Base-by-base conservation (phyloP, 257 asterid genomes). In the Ajuga chamaepitys region DNA sequence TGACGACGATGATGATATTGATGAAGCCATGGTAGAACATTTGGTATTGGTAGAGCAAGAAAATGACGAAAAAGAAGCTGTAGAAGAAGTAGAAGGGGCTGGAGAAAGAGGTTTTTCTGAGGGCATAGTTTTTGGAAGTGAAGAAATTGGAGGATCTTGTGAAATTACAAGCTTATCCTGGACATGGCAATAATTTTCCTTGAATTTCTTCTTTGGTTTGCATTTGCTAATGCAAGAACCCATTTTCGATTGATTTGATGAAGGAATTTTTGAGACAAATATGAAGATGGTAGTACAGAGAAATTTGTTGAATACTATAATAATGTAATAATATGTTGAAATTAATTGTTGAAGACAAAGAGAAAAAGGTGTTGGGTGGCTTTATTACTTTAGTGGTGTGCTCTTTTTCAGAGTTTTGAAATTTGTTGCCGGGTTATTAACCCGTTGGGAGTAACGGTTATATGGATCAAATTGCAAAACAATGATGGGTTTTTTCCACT, bases 221-320 rank as follows among this genome's bases (percentile, higher is more conserved):
- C 92, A 84, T 78, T 88, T 86, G 80, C 96, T 86, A 59, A 89
- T 77, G 90, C 96, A 89, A 77, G 90, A 78, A 18, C 96, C 96
- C 96, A 88, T 88, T 70, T 70, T 55, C 18, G n/a, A 30, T 21
- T 24, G 5, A 8, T 66, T 18, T 30, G 59, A 40, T 9, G 12
- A 7, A 28, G 56, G 34, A 3, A 6, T 35, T 34, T 58, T 34
- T n/a, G 61, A 58, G 22, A 32, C 52, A 48, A 54, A 63, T 50
- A 1, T 58, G 22, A 58, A 44, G 8, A 8, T 45, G 14, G 11
- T 58, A 40, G 20, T 38, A 11, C 12, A 10, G 10, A 12, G 4
- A 13, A 14, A n/a, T n/a, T 38, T 54, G 64, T 63, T 16, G 56
- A 42, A 48, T 51, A 32, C 16, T 52, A 51, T 30, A 17, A 65